phyloP scores from a whole-genome alignment of 371 early-diverging fungal species.

The Umbelopsis sp. region DNA sequence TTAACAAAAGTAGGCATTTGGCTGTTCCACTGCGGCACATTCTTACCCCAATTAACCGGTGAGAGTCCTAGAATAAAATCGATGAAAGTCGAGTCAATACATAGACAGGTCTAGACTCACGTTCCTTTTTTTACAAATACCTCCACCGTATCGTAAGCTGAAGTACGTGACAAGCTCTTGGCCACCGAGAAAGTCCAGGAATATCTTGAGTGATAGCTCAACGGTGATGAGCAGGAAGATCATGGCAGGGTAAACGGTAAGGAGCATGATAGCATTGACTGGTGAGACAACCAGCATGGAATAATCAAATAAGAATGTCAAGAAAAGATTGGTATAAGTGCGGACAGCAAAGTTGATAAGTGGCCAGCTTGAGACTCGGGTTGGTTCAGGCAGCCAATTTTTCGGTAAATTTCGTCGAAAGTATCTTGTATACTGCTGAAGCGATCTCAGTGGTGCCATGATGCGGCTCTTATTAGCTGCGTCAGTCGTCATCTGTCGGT shows the following conservation, averaged over 20 bases:
- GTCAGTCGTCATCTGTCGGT: background rate
- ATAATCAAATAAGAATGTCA: slow-evolving; percentile 44
- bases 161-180: slow-evolving; percentile 25
- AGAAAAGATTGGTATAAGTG: slow-evolving; percentile 13
- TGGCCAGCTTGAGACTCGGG: background rate
- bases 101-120: background rate
- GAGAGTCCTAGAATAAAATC: slow-evolving; percentile 27
- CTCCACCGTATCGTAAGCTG: slow-evolving; percentile 32
- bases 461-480: background rate
- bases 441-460: background rate
- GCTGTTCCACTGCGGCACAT: background rate
- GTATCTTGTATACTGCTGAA: background rate
- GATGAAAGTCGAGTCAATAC: background rate
- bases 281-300: slow-evolving; percentile 32
- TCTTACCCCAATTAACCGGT: slow-evolving; percentile 45
- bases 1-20: slow-evolving; percentile 3
- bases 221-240: slow-evolving; percentile 27
- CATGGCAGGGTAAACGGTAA: slow-evolving; percentile 31
- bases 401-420: background rate
- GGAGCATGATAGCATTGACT: slow-evolving; percentile 32
- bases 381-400: slow-evolving; percentile 3
- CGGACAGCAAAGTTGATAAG: slow-evolving; percentile 10
- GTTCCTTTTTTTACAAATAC: background rate
- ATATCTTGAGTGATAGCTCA: slow-evolving; percentile 34
- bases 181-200: slow-evolving; percentile 39